A percentile compares a stretch with the other conserved stretches of the same genome.
Conservation (phyloP, 192 early-diverging fungal genomes). For the Rhizophagus clarus region DNA sequence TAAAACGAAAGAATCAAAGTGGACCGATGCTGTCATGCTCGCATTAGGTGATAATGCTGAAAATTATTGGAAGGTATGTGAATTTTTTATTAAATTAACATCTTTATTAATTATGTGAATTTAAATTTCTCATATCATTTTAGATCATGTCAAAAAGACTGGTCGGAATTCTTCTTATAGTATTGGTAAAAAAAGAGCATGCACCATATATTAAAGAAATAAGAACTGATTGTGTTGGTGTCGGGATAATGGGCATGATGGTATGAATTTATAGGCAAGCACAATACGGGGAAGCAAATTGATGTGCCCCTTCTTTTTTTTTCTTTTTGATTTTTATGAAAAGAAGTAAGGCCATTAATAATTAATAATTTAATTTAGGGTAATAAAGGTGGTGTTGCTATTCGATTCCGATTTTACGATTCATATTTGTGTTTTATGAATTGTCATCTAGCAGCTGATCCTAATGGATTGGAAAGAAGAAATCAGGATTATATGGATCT, state of each 20-base stretch:
- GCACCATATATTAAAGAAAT: constrained; percentile 61
- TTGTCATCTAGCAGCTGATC: constrained; percentile 88
- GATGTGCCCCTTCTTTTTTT: not conserved
- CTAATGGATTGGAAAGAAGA: constrained; percentile 71
- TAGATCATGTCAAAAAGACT: constrained; percentile 80
- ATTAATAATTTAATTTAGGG: constrained; percentile 52
- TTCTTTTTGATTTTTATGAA: not conserved
- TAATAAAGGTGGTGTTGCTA: constrained; percentile 93
- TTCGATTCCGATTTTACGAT: constrained; percentile 76
- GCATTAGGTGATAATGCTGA: constrained; percentile 56
- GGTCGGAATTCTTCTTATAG: constrained; percentile 85
- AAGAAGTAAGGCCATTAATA: not conserved
- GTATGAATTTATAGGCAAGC: constrained; percentile 36
- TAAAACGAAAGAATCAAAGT: constrained; percentile 76
- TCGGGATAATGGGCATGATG: constrained; percentile 83
- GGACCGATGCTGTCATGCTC: constrained; percentile 72
- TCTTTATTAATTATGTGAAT: constrained; percentile 5
- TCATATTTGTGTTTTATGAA: constrained; percentile 88
- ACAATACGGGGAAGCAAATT: not conserved
- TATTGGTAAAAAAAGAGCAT: constrained; percentile 68
- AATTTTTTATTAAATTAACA: not conserved
- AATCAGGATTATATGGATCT: constrained; percentile 92
- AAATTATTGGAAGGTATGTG: constrained; percentile 62
- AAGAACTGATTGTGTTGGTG: constrained; percentile 68
- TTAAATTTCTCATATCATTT: not conserved